Evolutionary conservation across 2,329 filamentous ascomycete species (phyloP).

Genomic region (Coniella lustricola): DNA sequence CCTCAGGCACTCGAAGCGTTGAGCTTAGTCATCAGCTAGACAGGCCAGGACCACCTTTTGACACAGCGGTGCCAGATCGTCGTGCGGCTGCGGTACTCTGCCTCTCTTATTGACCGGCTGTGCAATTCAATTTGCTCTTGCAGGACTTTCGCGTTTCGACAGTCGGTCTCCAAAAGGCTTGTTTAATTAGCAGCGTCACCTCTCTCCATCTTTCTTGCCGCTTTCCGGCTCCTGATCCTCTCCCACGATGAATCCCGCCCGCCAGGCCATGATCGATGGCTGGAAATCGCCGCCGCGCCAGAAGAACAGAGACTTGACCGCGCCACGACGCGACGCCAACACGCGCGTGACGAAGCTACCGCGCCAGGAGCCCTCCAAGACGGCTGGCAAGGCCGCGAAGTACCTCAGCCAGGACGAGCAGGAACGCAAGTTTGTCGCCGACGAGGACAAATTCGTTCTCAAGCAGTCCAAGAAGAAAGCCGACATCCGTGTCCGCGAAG

Average conservation of each 20-base stretch:
- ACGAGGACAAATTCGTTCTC: slow-evolving; percentile 92
- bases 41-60: no score
- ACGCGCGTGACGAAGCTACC: slow-evolving; percentile 50
- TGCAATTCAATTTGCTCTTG: no score
- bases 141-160: neutral
- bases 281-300: slow-evolving; percentile 33
- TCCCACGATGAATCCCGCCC: slow-evolving; percentile 48
- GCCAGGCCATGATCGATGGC: slow-evolving; percentile 47
- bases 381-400: slow-evolving; percentile 25
- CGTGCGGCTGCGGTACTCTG: no score
- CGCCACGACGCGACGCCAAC: slow-evolving; percentile 47
- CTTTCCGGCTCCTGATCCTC: no score
- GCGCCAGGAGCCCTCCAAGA: slow-evolving; percentile 25
- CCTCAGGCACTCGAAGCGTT: no score
- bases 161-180: no score
- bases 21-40: no score
- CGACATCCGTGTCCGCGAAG: slow-evolving; percentile 85
- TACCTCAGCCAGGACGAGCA: slow-evolving; percentile 70
- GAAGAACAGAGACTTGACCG: slow-evolving; percentile 41
- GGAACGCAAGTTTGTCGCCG: slow-evolving; percentile 76
- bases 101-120: no score
- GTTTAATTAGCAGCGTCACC: no score
- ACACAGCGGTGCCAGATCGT: no score
- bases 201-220: no score
- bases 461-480: slow-evolving; percentile 98